Conservation (phyloP, 768 basidiomycete genomes). For the Lactifluus piperatus region DNA sequence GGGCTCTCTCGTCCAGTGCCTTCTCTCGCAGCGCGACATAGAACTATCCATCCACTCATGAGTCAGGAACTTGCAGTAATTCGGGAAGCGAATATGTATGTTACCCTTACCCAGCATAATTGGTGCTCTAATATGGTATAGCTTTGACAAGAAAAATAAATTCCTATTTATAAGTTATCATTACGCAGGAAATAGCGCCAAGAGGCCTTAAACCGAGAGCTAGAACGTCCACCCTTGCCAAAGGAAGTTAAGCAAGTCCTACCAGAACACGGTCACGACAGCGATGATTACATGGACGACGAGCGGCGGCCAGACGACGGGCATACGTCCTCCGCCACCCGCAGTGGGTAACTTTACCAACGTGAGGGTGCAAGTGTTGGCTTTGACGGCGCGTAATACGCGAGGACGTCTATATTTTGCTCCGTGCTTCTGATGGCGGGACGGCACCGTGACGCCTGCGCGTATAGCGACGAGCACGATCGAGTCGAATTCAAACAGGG, state of each 20-base stretch:
- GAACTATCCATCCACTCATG: too few species aligned
- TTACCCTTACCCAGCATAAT: too few species aligned
- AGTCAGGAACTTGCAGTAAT: too few species aligned
- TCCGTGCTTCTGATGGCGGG: not conserved
- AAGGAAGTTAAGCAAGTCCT: not conserved
- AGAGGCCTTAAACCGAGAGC: not conserved
- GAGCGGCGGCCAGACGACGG: slow-evolving; percentile 5
- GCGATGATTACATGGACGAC: not conserved
- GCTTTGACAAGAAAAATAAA: not conserved
- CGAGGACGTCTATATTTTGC: not conserved
- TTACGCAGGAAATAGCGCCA: too few species aligned
- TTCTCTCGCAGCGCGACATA: too few species aligned
- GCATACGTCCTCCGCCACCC: not conserved
- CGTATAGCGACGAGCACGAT: slow-evolving; percentile 37
- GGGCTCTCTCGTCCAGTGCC: not conserved
- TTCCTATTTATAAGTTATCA: not conserved
- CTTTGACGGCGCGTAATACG: not conserved
- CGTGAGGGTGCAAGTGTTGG: not conserved
- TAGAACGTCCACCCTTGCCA: not conserved
- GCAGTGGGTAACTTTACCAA: not conserved
- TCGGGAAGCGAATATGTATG: not conserved
- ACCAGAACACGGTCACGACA: not conserved
- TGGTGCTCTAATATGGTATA: not conserved
- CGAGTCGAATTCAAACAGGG: slow-evolving; percentile 55
- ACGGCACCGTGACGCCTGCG: not conserved